Base-by-base conservation (phyloP, 768 basidiomycete genomes). In the Clathrus columnatus region DNA sequence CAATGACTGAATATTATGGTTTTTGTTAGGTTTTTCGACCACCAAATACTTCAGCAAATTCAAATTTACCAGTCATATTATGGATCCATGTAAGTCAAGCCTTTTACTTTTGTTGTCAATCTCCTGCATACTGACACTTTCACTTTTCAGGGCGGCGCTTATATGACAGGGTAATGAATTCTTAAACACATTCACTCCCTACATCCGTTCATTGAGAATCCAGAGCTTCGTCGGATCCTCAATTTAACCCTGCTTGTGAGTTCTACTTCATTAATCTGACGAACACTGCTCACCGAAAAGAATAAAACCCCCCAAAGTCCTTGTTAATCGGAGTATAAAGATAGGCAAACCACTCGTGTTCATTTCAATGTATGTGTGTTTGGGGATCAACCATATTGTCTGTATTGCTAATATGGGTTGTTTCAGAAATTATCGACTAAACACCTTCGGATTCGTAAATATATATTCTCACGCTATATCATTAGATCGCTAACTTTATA, bases 391-490 rank as follows among this genome's bases (percentile, higher is more conserved):
- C 20, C 18, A 36, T 42, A 55, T 44, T 30, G 10, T 29, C 21
- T 21, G 27, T 43, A 48, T 41, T 18, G 4, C 51, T 7, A n/a
- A n/a, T n/a, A n/a, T n/a, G n/a, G n/a, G n/a, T n/a, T 50, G 1
- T 52, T 23, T 27, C 21, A 81, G 78, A 7, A 81, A 82, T 62
- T 81, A 81, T 55, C 78, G 80, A 4, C 55, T 81, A 43, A 81
- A 80, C 60, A 76, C 77, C 0, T 81, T 80, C 58, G 80, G 80
- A 48, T 82, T 81, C 54, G 78, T 79, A 44, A 59, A 73, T 66
- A 8, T 27, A 17, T 23, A 18, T 18, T 24, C 50, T n/a, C n/a
- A n/a, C n/a, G n/a, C n/a, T n/a, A n/a, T n/a, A n/a, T n/a, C n/a
- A n/a, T n/a, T n/a, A n/a, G n/a, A n/a, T n/a, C n/a, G n/a, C n/a